These are phyloP conservation scores for Hirsutella rhossiliensis DNA, from an alignment of 2,329 filamentous ascomycete genomes.

Conservation along the genomic window DNA sequence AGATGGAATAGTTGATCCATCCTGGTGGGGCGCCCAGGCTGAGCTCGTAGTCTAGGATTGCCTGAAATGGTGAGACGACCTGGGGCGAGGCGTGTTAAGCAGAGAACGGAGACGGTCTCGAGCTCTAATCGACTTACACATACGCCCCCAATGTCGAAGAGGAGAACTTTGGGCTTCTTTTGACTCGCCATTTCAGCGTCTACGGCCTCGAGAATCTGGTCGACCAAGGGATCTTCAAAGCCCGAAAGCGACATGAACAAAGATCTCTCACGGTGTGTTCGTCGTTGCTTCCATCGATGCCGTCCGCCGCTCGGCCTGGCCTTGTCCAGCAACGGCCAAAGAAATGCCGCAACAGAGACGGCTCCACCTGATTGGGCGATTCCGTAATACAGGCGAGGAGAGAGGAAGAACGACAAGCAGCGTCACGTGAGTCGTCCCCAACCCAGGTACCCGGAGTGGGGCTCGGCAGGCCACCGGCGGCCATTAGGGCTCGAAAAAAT, in stretches of 20 bases:
- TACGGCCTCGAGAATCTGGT: conserved; percentile 17
- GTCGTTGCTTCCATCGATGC: neutral
- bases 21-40: conserved; percentile 65
- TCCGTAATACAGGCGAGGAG: no score
- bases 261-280: neutral
- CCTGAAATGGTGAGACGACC: conserved; percentile 86
- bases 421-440: conserved; percentile 27
- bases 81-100: conserved; percentile 19
- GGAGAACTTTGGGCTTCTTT: conserved; percentile 55
- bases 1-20: conserved; percentile 88
- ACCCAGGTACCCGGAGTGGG: conserved; percentile 16
- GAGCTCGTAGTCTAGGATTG: conserved; percentile 83
- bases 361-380: no score
- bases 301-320: neutral
- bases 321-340: neutral
- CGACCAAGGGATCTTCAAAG: conserved; percentile 1
- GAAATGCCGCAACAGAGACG: no score
- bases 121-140: conserved; percentile 59
- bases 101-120: neutral
- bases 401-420: no score
- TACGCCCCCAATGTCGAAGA: conserved; percentile 96
- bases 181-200: conserved; percentile 25
- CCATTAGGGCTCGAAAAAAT: conserved; percentile 28
- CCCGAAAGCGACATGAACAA: conserved; percentile 1
- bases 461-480: conserved; percentile 6